A percentile compares a stretch with the other conserved stretches of the same genome.
Evolutionary conservation across 1,139 yeast genomes (phyloP).

Genomic region (Suhomyces bokatorum): DNA sequence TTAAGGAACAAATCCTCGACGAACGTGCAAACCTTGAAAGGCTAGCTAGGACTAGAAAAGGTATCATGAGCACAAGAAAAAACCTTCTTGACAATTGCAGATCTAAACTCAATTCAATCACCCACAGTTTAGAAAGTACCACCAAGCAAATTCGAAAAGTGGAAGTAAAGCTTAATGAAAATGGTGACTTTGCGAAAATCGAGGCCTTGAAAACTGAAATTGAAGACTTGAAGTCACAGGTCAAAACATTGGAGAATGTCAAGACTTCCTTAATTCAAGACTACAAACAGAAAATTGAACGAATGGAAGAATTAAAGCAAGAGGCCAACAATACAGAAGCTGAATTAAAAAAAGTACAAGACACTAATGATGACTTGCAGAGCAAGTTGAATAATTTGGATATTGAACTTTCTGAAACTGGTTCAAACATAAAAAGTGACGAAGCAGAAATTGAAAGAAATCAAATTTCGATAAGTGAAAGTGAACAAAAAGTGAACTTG

Average conservation of each 20-base stretch:
- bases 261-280: slow-evolving; percentile 31
- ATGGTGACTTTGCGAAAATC: slow-evolving; percentile 35
- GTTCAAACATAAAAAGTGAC: slow-evolving; percentile 15
- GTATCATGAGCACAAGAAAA: slow-evolving; percentile 7
- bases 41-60: slow-evolving; percentile 20
- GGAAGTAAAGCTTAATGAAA: slow-evolving; percentile 35
- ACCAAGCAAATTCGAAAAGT: slow-evolving; percentile 20
- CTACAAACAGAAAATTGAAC: slow-evolving; percentile 17
- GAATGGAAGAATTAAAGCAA: slow-evolving; percentile 9
- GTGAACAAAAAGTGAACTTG: slow-evolving; percentile 16
- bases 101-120: slow-evolving; percentile 7
- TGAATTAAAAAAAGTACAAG: slow-evolving; percentile 7
- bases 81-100: slow-evolving; percentile 10
- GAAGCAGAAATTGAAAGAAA: slow-evolving; percentile 16
- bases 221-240: slow-evolving; percentile 30
- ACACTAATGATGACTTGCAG: slow-evolving; percentile 8
- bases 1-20: slow-evolving; percentile 8
- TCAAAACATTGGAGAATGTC: slow-evolving; percentile 29
- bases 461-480: slow-evolving; percentile 14
- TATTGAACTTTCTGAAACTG: slow-evolving; percentile 17
- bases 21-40: slow-evolving; percentile 20
- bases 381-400: slow-evolving; percentile 12
- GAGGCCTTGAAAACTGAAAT: slow-evolving; percentile 34
- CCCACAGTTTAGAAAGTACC: slow-evolving; percentile 7
- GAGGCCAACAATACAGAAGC: slow-evolving; percentile 14